Evolutionary conservation across 2,329 filamentous ascomycete genomes (phyloP).

Genomic region (Neopestalotiopsis clavispora): DNA sequence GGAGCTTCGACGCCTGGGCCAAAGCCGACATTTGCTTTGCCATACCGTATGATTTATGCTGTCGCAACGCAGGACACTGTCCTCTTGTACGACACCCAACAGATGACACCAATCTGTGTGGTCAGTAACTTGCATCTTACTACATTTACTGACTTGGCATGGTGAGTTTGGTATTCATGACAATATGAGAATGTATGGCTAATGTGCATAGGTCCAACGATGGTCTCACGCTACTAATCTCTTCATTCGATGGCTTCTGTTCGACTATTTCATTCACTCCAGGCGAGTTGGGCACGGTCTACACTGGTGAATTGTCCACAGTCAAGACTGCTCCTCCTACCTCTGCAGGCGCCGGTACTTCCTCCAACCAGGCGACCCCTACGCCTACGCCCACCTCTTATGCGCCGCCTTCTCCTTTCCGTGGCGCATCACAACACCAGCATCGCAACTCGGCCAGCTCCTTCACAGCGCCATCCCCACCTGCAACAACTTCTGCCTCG

Average conservation of each 20-base stretch:
- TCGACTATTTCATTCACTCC: constrained; percentile 84
- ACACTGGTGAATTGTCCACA: constrained; percentile 69
- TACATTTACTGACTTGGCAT: constrained; percentile 94
- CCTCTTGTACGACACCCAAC: constrained; percentile 94
- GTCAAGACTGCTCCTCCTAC: constrained; percentile 49
- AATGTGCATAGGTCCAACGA: constrained; percentile 67
- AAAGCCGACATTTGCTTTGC: constrained; percentile 78
- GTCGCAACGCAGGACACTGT: constrained; percentile 97
- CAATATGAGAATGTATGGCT: not conserved
- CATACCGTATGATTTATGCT: constrained; percentile 94
- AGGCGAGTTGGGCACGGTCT: constrained; percentile 84
- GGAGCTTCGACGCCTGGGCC: constrained; percentile 60
- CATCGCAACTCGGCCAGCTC: constrained; percentile 64
- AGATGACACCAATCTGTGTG: constrained; percentile 89
- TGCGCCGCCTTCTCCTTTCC: constrained; percentile 65
- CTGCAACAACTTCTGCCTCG: constrained; percentile 53
- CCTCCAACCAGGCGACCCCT: constrained; percentile 69
- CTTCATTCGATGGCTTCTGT: constrained; percentile 98
- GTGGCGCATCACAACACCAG: constrained; percentile 55
- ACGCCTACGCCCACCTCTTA: constrained; percentile 68
- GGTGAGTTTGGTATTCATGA: constrained; percentile 61
- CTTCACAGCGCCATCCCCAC: constrained; percentile 62
- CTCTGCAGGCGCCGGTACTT: constrained; percentile 42
- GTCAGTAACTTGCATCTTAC: constrained; percentile 98
- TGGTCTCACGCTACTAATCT: constrained; percentile 82